phyloP scores from a whole-genome alignment of 768 basidiomycete species.

The Dacryopinax primogenitus region DNA sequence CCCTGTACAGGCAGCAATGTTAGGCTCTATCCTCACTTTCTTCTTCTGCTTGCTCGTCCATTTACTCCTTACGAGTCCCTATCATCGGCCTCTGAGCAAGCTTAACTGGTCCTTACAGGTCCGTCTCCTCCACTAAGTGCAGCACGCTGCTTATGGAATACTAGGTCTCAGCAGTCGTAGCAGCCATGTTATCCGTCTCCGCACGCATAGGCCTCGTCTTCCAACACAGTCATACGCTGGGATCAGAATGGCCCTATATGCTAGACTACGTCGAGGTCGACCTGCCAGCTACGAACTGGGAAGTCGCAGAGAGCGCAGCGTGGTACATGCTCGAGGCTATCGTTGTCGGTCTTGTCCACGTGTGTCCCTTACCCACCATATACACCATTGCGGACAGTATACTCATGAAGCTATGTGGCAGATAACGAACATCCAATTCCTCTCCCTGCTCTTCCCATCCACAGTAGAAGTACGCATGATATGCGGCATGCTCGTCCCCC shows the following conservation, averaged over 20 bases:
- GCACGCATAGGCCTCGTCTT: constrained; percentile 70
- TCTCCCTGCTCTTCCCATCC: constrained; percentile 90
- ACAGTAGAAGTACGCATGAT: constrained; percentile 76
- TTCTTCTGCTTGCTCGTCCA: constrained; percentile 77
- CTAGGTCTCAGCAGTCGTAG: constrained; percentile 49
- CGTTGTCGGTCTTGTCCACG: constrained; percentile 74
- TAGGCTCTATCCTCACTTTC: constrained; percentile 74
- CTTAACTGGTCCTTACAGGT: constrained; percentile 87
- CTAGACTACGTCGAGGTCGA: constrained; percentile 77
- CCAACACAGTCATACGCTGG: constrained; percentile 43
- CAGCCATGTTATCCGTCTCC: constrained; percentile 62
- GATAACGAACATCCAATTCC: constrained; percentile 96
- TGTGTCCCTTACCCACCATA: constrained; percentile 26
- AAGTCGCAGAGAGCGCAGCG: constrained; percentile 45
- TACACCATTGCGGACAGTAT: neutral
- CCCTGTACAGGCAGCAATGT: constrained; percentile 79
- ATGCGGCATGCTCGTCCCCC: constrained; percentile 70
- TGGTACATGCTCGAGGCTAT: constrained; percentile 86
- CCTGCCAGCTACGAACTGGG: constrained; percentile 63
- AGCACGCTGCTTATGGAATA: neutral
- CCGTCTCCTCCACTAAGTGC: neutral
- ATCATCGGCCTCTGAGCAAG: constrained; percentile 87
- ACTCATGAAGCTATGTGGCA: constrained; percentile 28
- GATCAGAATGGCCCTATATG: constrained; percentile 86
- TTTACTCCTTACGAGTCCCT: constrained; percentile 87